Base-by-base conservation (phyloP, 2,329 filamentous ascomycete species). In the Lasiodiplodia citricola region DNA sequence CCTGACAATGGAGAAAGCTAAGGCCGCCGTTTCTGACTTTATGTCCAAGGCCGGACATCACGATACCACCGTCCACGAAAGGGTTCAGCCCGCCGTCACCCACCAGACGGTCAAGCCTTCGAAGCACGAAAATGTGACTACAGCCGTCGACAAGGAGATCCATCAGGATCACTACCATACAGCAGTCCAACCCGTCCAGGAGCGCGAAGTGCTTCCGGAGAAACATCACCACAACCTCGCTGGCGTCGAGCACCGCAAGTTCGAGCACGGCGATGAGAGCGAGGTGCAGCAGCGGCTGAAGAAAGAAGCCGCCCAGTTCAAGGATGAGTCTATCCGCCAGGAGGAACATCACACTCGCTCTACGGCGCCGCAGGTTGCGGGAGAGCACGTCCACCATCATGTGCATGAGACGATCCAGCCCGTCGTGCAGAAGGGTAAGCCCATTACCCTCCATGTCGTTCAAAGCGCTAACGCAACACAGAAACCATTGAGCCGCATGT, bases 131-230 rank as follows among this genome's bases (percentile, higher is more conserved):
- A 80, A 89, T n/a, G 73, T 87, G 11, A 84, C 82, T 23, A 90
- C 87, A 1, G 90, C 88, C 7, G 78, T 92, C 31, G 88, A 92
- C 75, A 87, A 86, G 72, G 90, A 92, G 73, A 82, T 92, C 4
- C 90, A 92, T 75, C 90, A 92, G 76, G 88, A 92, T 69, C 90
- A 92, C 73, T 88, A 91, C 77, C 89, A 92, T 77, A 91, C 88
- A 57, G 88, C 88, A 0, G 81, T 92, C 1, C 90, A 92, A 79
- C 90, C 90, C 0, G 80, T 93, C 28, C 68, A 81, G 21, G 82
- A 88, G 72, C 79, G 83, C 71, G 87, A 87, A 74, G 83, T 83
- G 11, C 78, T 86, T 0, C 87, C 90, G 0, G 90, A 92, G 78
- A 80, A 88, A 77, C 90, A 92, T 75, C 80, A 82, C 23, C 86